Evolutionary conservation across 768 basidiomycete genomes (phyloP).

Genomic region (Amanita polypyramis): DNA sequence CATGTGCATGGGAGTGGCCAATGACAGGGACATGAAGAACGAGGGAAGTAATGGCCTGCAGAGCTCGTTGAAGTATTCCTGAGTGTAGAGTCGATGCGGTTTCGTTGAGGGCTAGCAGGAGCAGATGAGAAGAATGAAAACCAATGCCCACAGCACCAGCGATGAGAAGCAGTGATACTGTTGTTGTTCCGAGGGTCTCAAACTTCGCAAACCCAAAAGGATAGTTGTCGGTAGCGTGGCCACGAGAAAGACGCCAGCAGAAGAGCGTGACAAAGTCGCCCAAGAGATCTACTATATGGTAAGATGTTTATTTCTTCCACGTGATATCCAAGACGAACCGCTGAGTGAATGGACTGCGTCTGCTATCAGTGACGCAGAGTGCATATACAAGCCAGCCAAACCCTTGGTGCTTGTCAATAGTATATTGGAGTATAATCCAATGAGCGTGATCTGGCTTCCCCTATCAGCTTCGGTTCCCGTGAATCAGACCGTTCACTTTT

Average conservation of each 20-base stretch:
- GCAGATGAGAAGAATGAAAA: slow-evolving; percentile 81
- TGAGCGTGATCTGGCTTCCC: slow-evolving; percentile 75
- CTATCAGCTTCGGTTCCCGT: slow-evolving; percentile 45
- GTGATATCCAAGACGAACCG: slow-evolving; percentile 36
- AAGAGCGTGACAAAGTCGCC: slow-evolving; percentile 89
- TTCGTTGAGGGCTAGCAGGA: slow-evolving; percentile 61
- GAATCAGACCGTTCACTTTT: background rate
- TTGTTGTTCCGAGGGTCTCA: slow-evolving; percentile 89
- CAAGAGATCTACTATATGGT: slow-evolving; percentile 47
- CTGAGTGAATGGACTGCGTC: slow-evolving; percentile 90
- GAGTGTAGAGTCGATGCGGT: slow-evolving; percentile 55
- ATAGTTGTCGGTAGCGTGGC: slow-evolving; percentile 68
- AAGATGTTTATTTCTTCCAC: slow-evolving; percentile 1
- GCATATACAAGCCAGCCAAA: slow-evolving; percentile 78
- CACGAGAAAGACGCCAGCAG: slow-evolving; percentile 78
- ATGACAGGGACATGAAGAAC: slow-evolving; percentile 43
- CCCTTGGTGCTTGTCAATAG: slow-evolving; percentile 79
- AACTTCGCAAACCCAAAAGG: slow-evolving; percentile 92
- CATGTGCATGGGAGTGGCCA: slow-evolving; percentile 47
- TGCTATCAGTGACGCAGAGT: slow-evolving; percentile 84
- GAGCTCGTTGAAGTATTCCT: slow-evolving; percentile 52
- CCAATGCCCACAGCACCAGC: slow-evolving; percentile 80
- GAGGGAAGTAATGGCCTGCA: slow-evolving; percentile 43
- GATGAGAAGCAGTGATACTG: slow-evolving; percentile 79
- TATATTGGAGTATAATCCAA: slow-evolving; percentile 79